Evolutionary conservation across 2,329 filamentous ascomycete genomes (phyloP), one percentile per base, ranked within the genome.

Genomic region (Colletotrichum horii): DNA sequence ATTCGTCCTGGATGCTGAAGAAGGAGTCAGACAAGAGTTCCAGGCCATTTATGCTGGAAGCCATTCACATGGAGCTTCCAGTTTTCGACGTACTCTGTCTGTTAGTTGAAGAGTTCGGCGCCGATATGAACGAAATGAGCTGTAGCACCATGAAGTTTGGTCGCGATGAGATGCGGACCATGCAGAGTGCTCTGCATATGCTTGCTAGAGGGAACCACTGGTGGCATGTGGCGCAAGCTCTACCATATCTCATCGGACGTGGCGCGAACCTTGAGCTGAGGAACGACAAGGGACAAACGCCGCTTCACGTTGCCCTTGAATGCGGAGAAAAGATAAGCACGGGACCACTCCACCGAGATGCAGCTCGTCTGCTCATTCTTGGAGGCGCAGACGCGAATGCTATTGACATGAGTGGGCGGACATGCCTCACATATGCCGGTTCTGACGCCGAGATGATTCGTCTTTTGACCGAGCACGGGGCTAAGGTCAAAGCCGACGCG

Each of bases 21-120:
- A 14, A 24, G 2, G 16, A 58, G 8, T 19, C 26, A 24, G 12
- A 58, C 24, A 16, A 26, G 0, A 28, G 15, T 15, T 24, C 16
- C 4, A 15, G 30, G 14, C 80, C 80, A 1, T 79, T 81, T 5
- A 71, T 84, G 3, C 48, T 80, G 7, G 62, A 78, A 4, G 83
- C 83, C 26, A 81, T 83, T 58, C 36, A 68, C 14, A 77, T 81
- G 48, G 71, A 80, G 5, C 71, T 83, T 9, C 84, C 84, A 9
- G 83, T 85, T 48, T 81, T 86, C 74, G 79, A 81, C 7, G 79
- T 84, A 5, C 77, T 85, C 2, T 80, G 80, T 14, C 58, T 84
- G 4, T 72, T 87, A 9, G 81, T 86, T 4, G 81, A 84, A 30
- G 80, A 79, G 22, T 82, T 82, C 22, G 76, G 74, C 2, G 81